Conservation (phyloP, 2,329 filamentous ascomycete genomes). For the Neopestalotiopsis sp. region DNA sequence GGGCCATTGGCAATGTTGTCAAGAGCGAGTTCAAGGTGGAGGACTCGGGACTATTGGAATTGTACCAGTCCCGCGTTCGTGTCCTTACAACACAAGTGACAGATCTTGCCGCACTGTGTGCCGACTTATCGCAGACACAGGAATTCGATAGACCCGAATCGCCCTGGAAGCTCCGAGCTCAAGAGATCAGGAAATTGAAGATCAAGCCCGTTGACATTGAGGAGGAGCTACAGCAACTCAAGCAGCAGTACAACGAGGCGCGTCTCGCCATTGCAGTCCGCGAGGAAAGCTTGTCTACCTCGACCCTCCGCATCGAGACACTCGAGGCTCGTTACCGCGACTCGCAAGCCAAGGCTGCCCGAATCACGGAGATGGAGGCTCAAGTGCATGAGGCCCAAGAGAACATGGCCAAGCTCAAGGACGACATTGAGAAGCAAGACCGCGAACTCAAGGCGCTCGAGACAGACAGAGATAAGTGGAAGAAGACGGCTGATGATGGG, state of each 20-base stretch:
- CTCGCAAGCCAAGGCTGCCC: slow-evolving; percentile 75
- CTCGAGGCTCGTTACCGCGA: slow-evolving; percentile 88
- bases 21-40: slow-evolving; percentile 54
- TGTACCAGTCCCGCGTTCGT: slow-evolving; percentile 71
- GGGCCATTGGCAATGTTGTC: slow-evolving; percentile 63
- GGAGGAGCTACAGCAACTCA: slow-evolving; percentile 80
- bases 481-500: slow-evolving; percentile 70
- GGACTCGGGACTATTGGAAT: slow-evolving; percentile 73
- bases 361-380: slow-evolving; percentile 68
- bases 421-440: slow-evolving; percentile 70
- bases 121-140: slow-evolving; percentile 73
- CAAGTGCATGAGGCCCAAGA: slow-evolving; percentile 59
- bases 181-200: slow-evolving; percentile 83
- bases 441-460: slow-evolving; percentile 69
- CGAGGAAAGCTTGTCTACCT: slow-evolving; percentile 84
- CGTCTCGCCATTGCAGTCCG: slow-evolving; percentile 73
- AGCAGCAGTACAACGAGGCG: slow-evolving; percentile 79
- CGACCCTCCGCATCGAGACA: slow-evolving; percentile 90
- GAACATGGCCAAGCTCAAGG: slow-evolving; percentile 58
- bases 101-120: slow-evolving; percentile 73
- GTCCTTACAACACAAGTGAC: slow-evolving; percentile 66
- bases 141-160: slow-evolving; percentile 78
- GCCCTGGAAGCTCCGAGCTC: slow-evolving; percentile 84
- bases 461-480: slow-evolving; percentile 71
- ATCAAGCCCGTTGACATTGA: slow-evolving; percentile 81